Percentiles rank a stretch among this genome's conserved stretches.
phyloP scores from a whole-genome alignment of 306 rosid species.

The Canavalia ensiformis region DNA sequence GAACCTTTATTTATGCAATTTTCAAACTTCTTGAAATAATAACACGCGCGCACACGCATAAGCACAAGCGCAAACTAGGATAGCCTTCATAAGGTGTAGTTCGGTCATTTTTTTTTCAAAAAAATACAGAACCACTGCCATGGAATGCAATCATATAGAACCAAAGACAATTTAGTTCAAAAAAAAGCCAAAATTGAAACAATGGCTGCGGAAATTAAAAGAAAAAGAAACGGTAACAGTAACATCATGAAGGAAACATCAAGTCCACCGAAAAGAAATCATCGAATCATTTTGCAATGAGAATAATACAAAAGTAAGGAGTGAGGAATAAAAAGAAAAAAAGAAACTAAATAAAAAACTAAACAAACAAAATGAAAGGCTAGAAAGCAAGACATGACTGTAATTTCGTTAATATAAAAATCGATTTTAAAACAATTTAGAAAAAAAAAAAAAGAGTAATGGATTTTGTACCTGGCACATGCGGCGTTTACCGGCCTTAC shows the following conservation, averaged over 20 bases:
- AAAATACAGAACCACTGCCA: not conserved
- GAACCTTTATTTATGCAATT: not conserved
- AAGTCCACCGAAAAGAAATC: too few relatives aligned
- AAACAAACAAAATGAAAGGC: not conserved
- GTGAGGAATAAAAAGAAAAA: not conserved
- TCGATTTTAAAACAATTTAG: not conserved
- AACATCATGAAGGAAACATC: too few relatives aligned
- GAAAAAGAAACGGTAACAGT: not conserved
- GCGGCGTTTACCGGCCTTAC: slow-evolving; percentile 87
- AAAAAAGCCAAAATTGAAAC: not conserved
- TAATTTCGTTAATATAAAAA: not conserved
- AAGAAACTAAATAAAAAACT: not conserved
- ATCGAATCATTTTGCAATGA: not conserved
- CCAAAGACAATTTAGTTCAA: not conserved
- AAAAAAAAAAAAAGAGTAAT: not conserved
- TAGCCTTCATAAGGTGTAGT: not conserved
- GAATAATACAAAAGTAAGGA: not conserved
- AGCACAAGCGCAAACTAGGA: too few relatives aligned
- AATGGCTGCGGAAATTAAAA: not conserved
- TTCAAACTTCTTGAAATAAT: not conserved
- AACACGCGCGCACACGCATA: not conserved
- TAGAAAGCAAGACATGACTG: not conserved
- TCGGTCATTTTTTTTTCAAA: not conserved
- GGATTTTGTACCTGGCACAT: slow-evolving; percentile 72
- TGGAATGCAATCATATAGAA: not conserved